Conservation (phyloP, 345 rosid genomes). For the Trapa incisa region DNA sequence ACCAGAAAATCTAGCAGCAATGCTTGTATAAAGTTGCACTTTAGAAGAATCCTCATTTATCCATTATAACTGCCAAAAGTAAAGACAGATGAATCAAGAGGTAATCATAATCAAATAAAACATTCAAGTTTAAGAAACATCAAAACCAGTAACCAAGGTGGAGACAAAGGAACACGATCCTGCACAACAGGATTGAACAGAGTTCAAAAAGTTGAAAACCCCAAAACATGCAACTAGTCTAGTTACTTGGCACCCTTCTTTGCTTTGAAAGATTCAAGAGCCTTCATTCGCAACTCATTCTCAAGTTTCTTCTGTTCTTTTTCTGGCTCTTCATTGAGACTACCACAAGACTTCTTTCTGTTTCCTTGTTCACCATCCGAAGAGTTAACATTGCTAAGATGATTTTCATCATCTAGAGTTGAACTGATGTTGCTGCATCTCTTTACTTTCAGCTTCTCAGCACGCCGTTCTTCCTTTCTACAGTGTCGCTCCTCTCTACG, state of each 20-base stretch:
- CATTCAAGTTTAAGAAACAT: constrained; percentile 8
- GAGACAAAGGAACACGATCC: constrained; percentile 5
- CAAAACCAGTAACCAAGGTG: constrained; percentile 15
- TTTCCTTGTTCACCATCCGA: constrained; percentile 37
- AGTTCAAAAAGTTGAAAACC: neutral
- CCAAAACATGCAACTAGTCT: constrained; percentile 18
- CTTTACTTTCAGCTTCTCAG: constrained; percentile 53
- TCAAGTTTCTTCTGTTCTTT: constrained; percentile 72
- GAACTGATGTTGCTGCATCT: constrained; percentile 5
- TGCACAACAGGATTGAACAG: constrained; percentile 1
- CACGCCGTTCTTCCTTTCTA: constrained; percentile 64
- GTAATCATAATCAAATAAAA: constrained; percentile 19
- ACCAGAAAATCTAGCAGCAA: constrained; percentile 68
- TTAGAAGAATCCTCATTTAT: constrained; percentile 65
- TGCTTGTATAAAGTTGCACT: constrained; percentile 62
- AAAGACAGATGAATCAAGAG: constrained; percentile 61
- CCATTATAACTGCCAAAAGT: constrained; percentile 82
- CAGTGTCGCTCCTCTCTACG: constrained; percentile 65
- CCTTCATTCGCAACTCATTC: constrained; percentile 85
- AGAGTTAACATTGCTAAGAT: constrained; percentile 23
- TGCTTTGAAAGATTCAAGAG: constrained; percentile 86
- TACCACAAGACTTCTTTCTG: constrained; percentile 21
- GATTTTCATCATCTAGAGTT: constrained; percentile 10
- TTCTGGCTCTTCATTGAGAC: constrained; percentile 29
- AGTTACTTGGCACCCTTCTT: constrained; percentile 64